Base-by-base conservation (phyloP, 1,284 basidiomycete species). In the Cutaneotrichosporon dermatis region DNA sequence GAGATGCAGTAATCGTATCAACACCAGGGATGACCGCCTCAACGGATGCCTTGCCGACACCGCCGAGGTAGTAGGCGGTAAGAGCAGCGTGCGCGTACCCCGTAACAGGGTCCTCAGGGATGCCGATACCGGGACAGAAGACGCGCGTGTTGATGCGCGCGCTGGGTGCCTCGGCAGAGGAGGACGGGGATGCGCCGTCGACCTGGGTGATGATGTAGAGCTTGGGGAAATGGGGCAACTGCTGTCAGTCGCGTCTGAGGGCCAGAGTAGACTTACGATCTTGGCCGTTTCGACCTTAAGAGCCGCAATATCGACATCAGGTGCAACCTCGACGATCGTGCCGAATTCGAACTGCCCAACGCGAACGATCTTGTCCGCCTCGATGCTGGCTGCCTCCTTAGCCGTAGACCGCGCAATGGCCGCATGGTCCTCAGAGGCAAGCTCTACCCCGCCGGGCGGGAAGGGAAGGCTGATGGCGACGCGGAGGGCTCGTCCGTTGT, bases 391-490 rank as follows among this genome's bases (percentile, higher is more conserved):
- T 1, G 37, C 36, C 0, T 82, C 2, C 12, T 36, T 13, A 6
- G 35, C 10, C 4, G 46, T 33, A 1, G 10, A 4, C 1, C 33
- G 33, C 4, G 46, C 46, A 3, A 4, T 13, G 10, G 13, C 34
- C 2, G 33, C 34, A 13, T 49, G 10, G 11, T 11, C 11, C 6
- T 35, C 13, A 4, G 33, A 35, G 12, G 46, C 46, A 1, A 33
- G 45, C 76, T 80, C 67, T 78, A 79, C 69, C 80, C 39, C 39
- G 12, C 80, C 76, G 76, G 71, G 58, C 13, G 46, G 46, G 78
- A 82, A 68, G 59, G 78, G 44, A 91, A 97, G 80, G 92, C 96
- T 46, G 92, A 97, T 80, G 83, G 89, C 57, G 79, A 82, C 70
- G 37, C 34, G 37, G 16, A 53, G 25, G 15, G 55, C 60, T 41